Base-by-base conservation (phyloP, 2,329 filamentous ascomycete genomes). In the Exophiala sp. region DNA sequence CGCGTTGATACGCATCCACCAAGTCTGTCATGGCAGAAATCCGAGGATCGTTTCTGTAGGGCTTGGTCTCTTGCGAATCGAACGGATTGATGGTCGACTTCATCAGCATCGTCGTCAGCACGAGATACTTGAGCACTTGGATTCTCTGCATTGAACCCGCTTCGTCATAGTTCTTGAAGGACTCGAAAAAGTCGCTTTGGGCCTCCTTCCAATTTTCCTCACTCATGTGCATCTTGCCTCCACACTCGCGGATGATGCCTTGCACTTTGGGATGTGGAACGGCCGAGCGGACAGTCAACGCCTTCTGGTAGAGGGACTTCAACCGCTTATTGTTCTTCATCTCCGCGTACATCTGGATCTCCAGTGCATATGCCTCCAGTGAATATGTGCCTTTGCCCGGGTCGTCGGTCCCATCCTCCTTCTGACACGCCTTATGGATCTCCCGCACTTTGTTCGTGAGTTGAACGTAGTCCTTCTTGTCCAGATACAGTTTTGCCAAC, bases 191-290 rank as follows among this genome's bases (percentile, higher is more conserved):
- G 73, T 97, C 93, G 62, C 83, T 91, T 70, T 97, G 90, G 1
- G 93, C 93, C 64, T 90, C 88, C 67, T 93, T 88, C 93, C 93
- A 98, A 67, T 97, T 97, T 73, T 97, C 93, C 75, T 98, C 93
- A 68, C 87, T 93, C 93, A 98, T 97, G 73, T 97, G 90, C 93
- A 98, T 98, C 76, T 98, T 98, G 62, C 93, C 93, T 63, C 93
- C 93, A 66, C 93, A 98, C 72, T 98, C 93, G 47, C 91, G 85
- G 65, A 98, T 98, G 67, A 98, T 91, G 44, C 93, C 93, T 88
- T 97, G 96, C 67, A 98, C 95, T 72, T 95, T 95, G 52, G 93
- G 93, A 70, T 98, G 93, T 32, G 93, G 91, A 10, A 98, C 93
- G 0, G 93, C 93, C n/a, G 93, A 97, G 55, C 88, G 85, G 47